Conservation (phyloP, 1,284 basidiomycete genomes). For the Cutaneotrichosporon cavernicola region DNA sequence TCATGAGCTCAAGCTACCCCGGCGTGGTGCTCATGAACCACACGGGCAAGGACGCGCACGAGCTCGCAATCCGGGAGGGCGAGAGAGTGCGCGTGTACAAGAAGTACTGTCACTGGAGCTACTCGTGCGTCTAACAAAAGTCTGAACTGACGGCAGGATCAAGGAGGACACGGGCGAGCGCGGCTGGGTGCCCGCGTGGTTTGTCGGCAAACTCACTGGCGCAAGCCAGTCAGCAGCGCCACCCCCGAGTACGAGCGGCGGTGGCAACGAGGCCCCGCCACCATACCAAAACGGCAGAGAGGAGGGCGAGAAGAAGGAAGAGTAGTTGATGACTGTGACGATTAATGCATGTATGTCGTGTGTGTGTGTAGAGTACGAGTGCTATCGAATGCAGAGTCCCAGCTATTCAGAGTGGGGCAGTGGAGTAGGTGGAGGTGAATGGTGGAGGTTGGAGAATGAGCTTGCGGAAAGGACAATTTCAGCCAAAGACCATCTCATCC, state of each 20-base stretch:
- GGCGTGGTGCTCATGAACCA: slow-evolving; percentile 95
- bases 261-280: slow-evolving; percentile 4
- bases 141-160: slow-evolving; percentile 56
- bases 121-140: slow-evolving; percentile 41
- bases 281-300: slow-evolving; percentile 6
- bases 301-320: background rate
- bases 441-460: slow-evolving; percentile 5
- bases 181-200: slow-evolving; percentile 76
- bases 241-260: background rate
- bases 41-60: slow-evolving; percentile 82
- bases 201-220: slow-evolving; percentile 43
- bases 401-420: background rate
- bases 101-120: slow-evolving; percentile 96
- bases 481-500: background rate
- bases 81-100: slow-evolving; percentile 90
- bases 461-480: background rate
- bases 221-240: background rate
- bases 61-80: slow-evolving; percentile 79
- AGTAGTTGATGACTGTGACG: slow-evolving; percentile 7
- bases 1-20: slow-evolving; percentile 90
- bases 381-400: too few relatives aligned
- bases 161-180: slow-evolving; percentile 82
- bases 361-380: background rate
- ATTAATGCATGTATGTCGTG: slow-evolving; percentile 6
- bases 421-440: background rate